phyloP scores from a whole-genome alignment of 1,284 basidiomycete species.

The Sanghuangporus sanghuang region DNA sequence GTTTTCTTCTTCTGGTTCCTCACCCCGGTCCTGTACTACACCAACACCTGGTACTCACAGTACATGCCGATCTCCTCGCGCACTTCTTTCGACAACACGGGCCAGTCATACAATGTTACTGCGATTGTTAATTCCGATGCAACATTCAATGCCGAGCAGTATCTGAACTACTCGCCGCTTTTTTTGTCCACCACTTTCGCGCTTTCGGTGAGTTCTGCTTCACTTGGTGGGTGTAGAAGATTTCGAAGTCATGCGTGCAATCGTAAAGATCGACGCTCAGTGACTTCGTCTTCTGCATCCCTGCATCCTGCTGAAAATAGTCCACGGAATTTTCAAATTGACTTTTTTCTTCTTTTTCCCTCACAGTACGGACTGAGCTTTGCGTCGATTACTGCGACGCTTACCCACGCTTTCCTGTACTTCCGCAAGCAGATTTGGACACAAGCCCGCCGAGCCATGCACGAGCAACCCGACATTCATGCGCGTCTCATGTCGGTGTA shows the following conservation, averaged over 20 bases:
- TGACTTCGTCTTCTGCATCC: too few species aligned
- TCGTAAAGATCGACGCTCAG: too few species aligned
- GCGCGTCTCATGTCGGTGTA: conserved; percentile 25
- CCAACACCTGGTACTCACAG: conserved; percentile 36
- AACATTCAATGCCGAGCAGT: conserved; percentile 47
- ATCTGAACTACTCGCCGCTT: conserved; percentile 51
- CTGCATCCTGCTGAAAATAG: too few species aligned
- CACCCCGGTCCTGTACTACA: conserved; percentile 30
- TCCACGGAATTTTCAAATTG: conserved; percentile 19
- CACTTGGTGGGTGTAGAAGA: conserved; percentile 26
- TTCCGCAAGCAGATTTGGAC: conserved; percentile 31
- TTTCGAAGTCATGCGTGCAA: background rate
- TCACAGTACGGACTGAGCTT: conserved; percentile 19
- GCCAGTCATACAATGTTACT: conserved; percentile 36
- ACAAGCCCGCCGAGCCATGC: conserved; percentile 24
- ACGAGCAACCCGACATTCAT: conserved; percentile 24
- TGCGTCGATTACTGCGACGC: conserved; percentile 24
- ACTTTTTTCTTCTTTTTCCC: background rate
- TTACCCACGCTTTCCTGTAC: conserved; percentile 31
- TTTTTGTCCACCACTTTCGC: conserved; percentile 66
- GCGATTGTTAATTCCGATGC: conserved; percentile 47
- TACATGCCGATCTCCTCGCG: conserved; percentile 40
- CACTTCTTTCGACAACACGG: conserved; percentile 29
- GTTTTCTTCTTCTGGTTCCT: conserved; percentile 64
- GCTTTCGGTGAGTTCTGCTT: conserved; percentile 37